Base-by-base conservation (phyloP, 805 yeast species). In the Candida nitratophila region DNA sequence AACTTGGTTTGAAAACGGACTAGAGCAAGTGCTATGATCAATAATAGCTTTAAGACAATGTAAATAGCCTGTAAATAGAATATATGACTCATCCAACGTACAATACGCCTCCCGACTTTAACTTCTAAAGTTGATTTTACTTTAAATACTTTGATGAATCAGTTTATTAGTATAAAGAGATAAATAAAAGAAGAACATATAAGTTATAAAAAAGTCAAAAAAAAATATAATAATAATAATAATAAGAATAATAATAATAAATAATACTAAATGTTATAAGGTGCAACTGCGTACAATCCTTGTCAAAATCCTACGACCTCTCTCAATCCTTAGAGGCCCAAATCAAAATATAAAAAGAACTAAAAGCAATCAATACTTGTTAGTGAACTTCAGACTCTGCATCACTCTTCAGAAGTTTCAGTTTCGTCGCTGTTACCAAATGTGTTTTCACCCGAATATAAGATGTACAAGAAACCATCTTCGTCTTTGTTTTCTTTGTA, bases 401-500 rank as follows among this genome's bases (percentile, higher is more conserved):
- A 12, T 12, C 14, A 12, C 33, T 12, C 14, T 16, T 16, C n/a
- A n/a, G n/a, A n/a, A n/a, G n/a, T n/a, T n/a, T n/a, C 37, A 12
- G 22, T 16, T 20, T 57, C 56, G 37, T 55, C 60, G 44, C 55
- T 30, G 15, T 66, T 66, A 46, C 99, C 99, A 70, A 93, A 93
- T 7, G 99, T 93, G 69, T 93, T 93, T 68, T 93, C 99, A 40
- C 99, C 98, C 7, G 96, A 86, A 70, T 91, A 91, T 50, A 95
- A 79, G 51, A 93, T 91, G 68, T 93, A 93, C 60, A 93, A 78
- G 67, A 93, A 93, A 32, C 99, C 99, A 64, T 93, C 99, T 60
- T 91, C 91, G 62, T 93, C 99, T 69, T 89, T 89, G 68, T 93
- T 96, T 65, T 93, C 97, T 58, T 90, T 95, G 61, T 93, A 93